A percentile compares a stretch with the other conserved stretches of the same genome.
Evolutionary conservation across 2,329 filamentous ascomycete species (phyloP).

Genomic region (Akanthomyces lecanii): DNA sequence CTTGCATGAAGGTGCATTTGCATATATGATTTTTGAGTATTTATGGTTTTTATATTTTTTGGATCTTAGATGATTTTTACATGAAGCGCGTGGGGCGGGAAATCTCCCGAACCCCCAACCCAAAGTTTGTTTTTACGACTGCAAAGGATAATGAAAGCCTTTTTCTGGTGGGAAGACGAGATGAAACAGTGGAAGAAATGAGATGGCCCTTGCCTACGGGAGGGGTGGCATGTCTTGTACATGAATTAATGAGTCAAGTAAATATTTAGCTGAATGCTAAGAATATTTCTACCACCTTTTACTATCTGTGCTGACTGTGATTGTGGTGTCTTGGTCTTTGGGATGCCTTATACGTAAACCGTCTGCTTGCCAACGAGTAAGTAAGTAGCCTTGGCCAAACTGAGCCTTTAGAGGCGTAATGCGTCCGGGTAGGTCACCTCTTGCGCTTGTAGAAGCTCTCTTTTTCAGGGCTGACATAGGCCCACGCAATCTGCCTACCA

Average conservation of each 20-base stretch:
- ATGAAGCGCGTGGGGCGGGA: conserved; percentile 4
- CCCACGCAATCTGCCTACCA: no score
- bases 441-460: no score
- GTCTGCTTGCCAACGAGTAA: no score
- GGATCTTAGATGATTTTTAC: conserved; percentile 4
- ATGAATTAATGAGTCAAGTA: conserved; percentile 15
- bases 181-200: conserved; percentile 2
- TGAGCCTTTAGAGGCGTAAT: no score
- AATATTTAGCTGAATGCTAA: conserved; percentile 15
- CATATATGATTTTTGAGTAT: conserved; percentile 11
- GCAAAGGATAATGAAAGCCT: conserved; percentile 11
- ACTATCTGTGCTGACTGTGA: no score
- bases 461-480: not conserved
- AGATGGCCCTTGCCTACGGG: conserved; percentile 9
- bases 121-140: conserved; percentile 5
- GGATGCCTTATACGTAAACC: no score
- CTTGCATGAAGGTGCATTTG: not conserved
- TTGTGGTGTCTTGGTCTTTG: no score
- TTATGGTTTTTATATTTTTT: conserved; percentile 7
- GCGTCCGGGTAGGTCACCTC: no score
- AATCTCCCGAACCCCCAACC: not conserved
- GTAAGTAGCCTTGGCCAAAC: no score
- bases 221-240: conserved; percentile 5
- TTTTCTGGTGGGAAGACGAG: not conserved
- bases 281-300: conserved; percentile 2